A percentile compares a stretch with the other conserved stretches of the same genome.
Evolutionary conservation across 2,329 filamentous ascomycete species (phyloP).

Genomic region (Phoma sp.): DNA sequence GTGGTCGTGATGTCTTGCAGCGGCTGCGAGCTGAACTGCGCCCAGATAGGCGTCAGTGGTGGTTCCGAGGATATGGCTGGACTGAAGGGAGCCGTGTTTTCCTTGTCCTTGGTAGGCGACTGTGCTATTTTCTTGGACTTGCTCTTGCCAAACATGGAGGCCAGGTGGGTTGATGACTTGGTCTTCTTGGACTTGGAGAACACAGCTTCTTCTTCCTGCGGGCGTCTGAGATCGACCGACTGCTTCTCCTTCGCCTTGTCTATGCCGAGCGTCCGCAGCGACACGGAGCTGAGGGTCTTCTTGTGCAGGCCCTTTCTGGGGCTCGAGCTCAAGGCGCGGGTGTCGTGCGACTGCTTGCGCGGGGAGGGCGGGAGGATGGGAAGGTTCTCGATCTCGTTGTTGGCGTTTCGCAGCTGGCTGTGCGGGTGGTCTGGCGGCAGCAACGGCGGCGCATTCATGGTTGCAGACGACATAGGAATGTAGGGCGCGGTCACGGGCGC

Average conservation of each 20-base stretch:
- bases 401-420: slow-evolving; percentile 37
- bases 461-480: slow-evolving; percentile 28
- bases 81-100: slow-evolving; percentile 73
- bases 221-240: slow-evolving; percentile 37
- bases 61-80: slow-evolving; percentile 45
- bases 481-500: slow-evolving; percentile 28
- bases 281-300: slow-evolving; percentile 62
- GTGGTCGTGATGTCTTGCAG: slow-evolving; percentile 42
- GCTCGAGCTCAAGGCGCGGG: slow-evolving; percentile 34
- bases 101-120: slow-evolving; percentile 66
- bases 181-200: slow-evolving; percentile 66
- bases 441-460: slow-evolving; percentile 49
- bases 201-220: slow-evolving; percentile 36
- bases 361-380: slow-evolving; percentile 38
- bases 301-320: slow-evolving; percentile 53
- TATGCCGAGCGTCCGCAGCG: slow-evolving; percentile 59
- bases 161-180: slow-evolving; percentile 85
- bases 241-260: slow-evolving; percentile 43
- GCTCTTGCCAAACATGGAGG: slow-evolving; percentile 73
- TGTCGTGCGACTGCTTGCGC: slow-evolving; percentile 48
- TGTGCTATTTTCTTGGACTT: slow-evolving; percentile 68
- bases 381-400: slow-evolving; percentile 39
- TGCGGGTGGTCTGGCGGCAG: slow-evolving; percentile 60
- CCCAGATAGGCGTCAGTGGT: slow-evolving; percentile 75
- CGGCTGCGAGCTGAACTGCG: slow-evolving; percentile 67